phyloP scores from a whole-genome alignment of 2,329 filamentous ascomycete genomes.

The Botrytis byssoidea region DNA sequence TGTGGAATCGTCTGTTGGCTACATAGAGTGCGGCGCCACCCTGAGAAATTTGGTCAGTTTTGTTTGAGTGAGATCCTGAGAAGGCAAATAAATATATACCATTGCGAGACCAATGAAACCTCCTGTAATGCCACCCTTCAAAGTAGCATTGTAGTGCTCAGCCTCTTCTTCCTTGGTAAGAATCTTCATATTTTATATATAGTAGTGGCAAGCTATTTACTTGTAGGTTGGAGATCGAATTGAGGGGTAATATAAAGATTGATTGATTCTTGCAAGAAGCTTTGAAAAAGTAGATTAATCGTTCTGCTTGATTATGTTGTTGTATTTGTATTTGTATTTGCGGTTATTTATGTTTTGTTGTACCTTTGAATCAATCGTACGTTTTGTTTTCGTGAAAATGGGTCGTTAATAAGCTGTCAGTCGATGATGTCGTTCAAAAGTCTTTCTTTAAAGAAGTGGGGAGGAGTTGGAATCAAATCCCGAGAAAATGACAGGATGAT shows the following conservation, averaged over 20 bases:
- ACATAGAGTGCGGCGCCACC: constrained; percentile 58
- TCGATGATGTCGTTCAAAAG: constrained; percentile 11
- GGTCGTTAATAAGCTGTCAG: constrained; percentile 2
- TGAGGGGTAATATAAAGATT: neutral
- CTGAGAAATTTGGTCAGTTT: constrained; percentile 25
- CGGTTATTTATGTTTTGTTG: too few species aligned
- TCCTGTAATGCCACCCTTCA: constrained; percentile 77
- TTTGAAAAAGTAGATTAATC: neutral
- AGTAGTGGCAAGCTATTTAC: neutral
- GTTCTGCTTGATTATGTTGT: neutral
- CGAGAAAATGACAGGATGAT: neutral
- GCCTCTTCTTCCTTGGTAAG: constrained; percentile 90
- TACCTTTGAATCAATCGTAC: neutral
- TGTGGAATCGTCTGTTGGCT: constrained; percentile 66
- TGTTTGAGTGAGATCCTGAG: neutral
- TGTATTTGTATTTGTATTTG: neutral
- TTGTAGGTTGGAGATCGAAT: neutral
- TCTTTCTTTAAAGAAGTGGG: neutral
- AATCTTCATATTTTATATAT: constrained; percentile 71
- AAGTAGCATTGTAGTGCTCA: constrained; percentile 77
- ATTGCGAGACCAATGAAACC: constrained; percentile 64
- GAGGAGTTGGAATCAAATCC: neutral
- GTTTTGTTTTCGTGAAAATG: neutral
- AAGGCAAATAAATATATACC: constrained; percentile 52
- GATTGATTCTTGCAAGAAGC: neutral